These are phyloP conservation scores for Saturnispora sanitii DNA, from an alignment of 805 yeast genomes.

Conservation along the genomic window DNA sequence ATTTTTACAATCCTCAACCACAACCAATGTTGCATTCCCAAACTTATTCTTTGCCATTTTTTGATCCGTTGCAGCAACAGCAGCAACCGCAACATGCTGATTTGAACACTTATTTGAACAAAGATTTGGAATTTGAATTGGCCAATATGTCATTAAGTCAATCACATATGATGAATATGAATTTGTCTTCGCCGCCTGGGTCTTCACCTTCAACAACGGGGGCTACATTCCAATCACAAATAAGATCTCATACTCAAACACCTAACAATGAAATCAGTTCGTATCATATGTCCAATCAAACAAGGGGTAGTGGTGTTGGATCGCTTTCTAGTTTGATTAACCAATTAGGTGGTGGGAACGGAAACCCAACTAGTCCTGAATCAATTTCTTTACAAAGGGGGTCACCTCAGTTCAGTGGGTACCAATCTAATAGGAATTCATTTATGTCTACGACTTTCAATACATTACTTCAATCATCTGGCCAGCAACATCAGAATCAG, in stretches of 20 bases:
- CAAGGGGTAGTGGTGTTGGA: background rate
- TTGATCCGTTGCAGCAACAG: background rate
- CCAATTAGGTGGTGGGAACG: conserved; percentile 2
- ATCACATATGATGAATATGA: conserved; percentile 9
- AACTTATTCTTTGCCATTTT: conserved; percentile 6
- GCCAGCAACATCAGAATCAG: background rate
- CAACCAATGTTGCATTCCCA: conserved; percentile 9
- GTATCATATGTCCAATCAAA: conserved; percentile 5
- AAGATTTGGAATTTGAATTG: conserved; percentile 16
- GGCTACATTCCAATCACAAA: conserved; percentile 8
- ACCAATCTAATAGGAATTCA: conserved; percentile 6
- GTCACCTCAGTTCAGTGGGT: background rate
- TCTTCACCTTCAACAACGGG: conserved; percentile 10
- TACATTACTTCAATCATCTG: background rate
- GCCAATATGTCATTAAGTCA: conserved; percentile 13
- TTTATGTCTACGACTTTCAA: conserved; percentile 8
- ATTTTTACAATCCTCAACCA: conserved; percentile 4
- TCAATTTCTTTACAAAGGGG: background rate
- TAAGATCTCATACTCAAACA: conserved; percentile 3
- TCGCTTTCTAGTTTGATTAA: conserved; percentile 7
- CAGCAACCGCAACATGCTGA: conserved; percentile 6
- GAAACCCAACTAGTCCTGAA: conserved; percentile 2
- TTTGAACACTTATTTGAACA: conserved; percentile 13
- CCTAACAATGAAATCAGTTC: conserved; percentile 3
- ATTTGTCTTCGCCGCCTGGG: conserved; percentile 11